phyloP scores from a whole-genome alignment of 805 yeast genomes.

The Kluyveromyces siamensis region DNA sequence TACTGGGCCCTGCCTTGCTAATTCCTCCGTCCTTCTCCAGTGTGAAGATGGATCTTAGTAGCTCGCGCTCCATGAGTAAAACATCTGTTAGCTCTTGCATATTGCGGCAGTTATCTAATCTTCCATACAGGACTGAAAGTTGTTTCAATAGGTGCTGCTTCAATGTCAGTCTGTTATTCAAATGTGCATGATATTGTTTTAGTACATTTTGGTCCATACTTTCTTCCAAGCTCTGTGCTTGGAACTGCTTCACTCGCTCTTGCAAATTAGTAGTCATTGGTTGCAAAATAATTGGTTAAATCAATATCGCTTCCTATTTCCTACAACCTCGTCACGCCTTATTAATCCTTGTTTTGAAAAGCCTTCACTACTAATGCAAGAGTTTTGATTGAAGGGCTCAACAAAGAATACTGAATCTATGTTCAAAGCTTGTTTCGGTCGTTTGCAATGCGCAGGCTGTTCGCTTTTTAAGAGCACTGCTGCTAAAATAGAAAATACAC shows the following conservation, averaged over 20 bases:
- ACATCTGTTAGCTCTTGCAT: conserved; percentile 25
- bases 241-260: conserved; percentile 16
- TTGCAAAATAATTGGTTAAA: conserved; percentile 7
- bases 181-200: conserved; percentile 13
- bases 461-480: too few species aligned
- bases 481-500: too few species aligned
- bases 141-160: conserved; percentile 16
- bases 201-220: conserved; percentile 17
- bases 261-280: conserved; percentile 1
- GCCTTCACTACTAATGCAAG: too few species aligned
- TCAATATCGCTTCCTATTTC: too few species aligned
- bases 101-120: conserved; percentile 22
- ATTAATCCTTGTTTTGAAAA: too few species aligned
- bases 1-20: conserved; percentile 4
- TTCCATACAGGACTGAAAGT: conserved; percentile 18
- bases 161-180: conserved; percentile 14
- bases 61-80: conserved; percentile 15
- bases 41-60: conserved; percentile 25
- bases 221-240: conserved; percentile 13
- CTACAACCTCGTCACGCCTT: too few species aligned
- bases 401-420: too few species aligned
- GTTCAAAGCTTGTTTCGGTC: too few species aligned
- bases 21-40: conserved; percentile 11
- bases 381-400: too few species aligned
- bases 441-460: too few species aligned